phyloP scores from a whole-genome alignment of 495 filamentous ascomycete genomes.

The Xylaria nigripes region DNA sequence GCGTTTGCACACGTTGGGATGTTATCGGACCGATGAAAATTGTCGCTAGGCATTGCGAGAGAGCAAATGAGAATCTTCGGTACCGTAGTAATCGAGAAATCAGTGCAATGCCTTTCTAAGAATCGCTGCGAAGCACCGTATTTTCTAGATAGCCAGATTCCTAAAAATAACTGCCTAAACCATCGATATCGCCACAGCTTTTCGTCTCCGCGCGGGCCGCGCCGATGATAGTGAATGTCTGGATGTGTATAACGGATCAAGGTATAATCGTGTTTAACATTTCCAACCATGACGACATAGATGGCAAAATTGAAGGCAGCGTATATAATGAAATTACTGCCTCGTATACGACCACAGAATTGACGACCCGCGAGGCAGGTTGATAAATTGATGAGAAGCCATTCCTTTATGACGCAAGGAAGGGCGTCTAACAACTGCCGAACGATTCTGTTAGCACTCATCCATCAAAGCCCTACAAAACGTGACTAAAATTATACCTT shows the following conservation, averaged over 20 bases:
- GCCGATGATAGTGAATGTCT: neutral
- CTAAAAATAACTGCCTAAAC: neutral
- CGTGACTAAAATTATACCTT: neutral
- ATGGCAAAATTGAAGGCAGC: neutral
- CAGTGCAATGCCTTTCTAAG: no score
- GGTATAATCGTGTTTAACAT: neutral
- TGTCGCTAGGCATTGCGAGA: no score
- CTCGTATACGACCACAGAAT: neutral
- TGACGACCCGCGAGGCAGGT: neutral
- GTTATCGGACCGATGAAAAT: no score
- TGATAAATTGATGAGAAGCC: no score
- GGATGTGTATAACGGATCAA: neutral
- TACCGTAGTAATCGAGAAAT: no score
- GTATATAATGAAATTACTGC: neutral
- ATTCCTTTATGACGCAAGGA: neutral
- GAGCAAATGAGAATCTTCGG: no score
- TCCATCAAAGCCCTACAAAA: neutral
- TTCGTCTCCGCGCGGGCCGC: neutral
- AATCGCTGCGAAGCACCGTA: no score
- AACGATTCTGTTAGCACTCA: neutral
- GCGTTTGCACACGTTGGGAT: no score
- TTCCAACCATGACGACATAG: neutral
- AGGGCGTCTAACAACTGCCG: neutral
- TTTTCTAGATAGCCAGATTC: neutral
- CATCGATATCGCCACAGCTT: neutral